Evolutionary conservation across 305 asterid genomes (phyloP).

Genomic region (Solanum hybrid): DNA sequence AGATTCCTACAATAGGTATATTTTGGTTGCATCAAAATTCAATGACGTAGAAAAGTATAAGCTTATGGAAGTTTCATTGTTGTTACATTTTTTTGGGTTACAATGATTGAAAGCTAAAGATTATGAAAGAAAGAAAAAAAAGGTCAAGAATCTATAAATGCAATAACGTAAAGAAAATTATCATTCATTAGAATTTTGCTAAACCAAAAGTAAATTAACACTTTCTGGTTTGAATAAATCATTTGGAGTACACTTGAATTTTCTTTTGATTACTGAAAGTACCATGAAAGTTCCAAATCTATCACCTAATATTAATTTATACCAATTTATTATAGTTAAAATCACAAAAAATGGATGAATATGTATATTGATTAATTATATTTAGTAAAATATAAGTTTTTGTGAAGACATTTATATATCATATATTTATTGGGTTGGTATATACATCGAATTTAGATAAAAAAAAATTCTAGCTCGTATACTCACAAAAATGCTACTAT

Average conservation of each 20-base stretch:
- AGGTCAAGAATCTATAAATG: background rate
- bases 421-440: too few relatives aligned
- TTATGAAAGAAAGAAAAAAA: background rate
- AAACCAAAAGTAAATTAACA: background rate
- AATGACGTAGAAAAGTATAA: background rate
- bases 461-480: too few relatives aligned
- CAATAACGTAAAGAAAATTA: background rate
- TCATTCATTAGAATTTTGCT: background rate
- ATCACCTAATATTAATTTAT: background rate
- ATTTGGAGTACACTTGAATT: background rate
- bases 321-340: background rate
- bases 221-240: background rate
- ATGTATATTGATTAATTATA: too few relatives aligned
- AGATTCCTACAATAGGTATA: background rate
- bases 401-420: background rate
- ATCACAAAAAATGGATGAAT: background rate
- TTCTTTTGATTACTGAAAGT: background rate
- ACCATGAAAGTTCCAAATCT: background rate
- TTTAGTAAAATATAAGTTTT: background rate
- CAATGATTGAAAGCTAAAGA: background rate
- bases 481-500: background rate
- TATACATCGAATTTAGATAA: rapidly evolving
- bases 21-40: background rate
- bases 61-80: background rate
- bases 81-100: background rate